Evolutionary conservation across 768 basidiomycete genomes (phyloP), one percentile per base, ranked within the genome.

Genomic region (Stropharia rugosoannulata): DNA sequence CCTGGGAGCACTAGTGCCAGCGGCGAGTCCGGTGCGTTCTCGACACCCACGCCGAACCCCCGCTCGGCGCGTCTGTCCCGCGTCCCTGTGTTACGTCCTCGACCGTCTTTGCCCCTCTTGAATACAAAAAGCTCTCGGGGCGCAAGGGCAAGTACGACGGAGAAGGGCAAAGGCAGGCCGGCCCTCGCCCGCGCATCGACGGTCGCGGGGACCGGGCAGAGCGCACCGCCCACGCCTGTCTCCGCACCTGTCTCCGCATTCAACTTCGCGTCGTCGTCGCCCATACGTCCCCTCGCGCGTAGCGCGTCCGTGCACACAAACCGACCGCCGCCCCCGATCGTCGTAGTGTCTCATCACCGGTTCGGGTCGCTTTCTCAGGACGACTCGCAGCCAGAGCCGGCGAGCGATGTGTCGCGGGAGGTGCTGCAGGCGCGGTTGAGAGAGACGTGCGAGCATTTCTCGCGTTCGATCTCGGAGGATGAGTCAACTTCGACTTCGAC

Each of bases 301-400:
- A 40, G 18, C 12, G 40, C 22, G 18, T 19, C 37, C 16, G 36
- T 36, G 37, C 25, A 50, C 11, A 9, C 18, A 15, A 44, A 52
- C 2, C 58, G 53, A 1, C 45, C 55, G 3, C 50, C 51, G 3
- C 50, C 51, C 2, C 59, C 61, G 10, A 56, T 58, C 12, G 61
- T 59, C 6, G 37, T 62, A 10, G 55, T 62, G 2, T 62, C 61
- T 9, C 58, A 50, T 18, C 55, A 59, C 35, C 55, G 58, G 8
- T 57, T 59, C 38, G 52, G 49, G 32, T 49, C 56, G 0, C 16
- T 52, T 12, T 52, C 60, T 2, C 54, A 50, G 13, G 45, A 42
- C 5, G 42, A 45, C 10, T 18, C n/a, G 27, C 8, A 57, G 50
- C 19, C 40, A 16, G 42, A 43, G 50, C 25, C 15, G 27, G 4